These are phyloP conservation scores for Leccinum sublutescens DNA, from an alignment of 768 basidiomycete species.

Conservation along the genomic window DNA sequence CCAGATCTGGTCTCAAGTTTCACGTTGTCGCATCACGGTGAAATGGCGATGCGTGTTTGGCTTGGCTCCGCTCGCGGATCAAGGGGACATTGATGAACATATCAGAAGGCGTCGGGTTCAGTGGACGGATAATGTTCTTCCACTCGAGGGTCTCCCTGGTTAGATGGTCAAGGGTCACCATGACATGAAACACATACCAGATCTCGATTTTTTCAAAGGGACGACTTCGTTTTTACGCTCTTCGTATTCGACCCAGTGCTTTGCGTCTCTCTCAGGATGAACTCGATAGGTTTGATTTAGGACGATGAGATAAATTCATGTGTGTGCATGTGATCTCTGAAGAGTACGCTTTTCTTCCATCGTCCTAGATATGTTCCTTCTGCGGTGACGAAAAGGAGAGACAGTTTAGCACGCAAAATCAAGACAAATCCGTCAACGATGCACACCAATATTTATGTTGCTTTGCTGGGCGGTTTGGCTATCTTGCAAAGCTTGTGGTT, in stretches of 20 bases:
- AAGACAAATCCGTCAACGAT: not conserved
- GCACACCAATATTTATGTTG: not conserved
- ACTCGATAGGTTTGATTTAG: not conserved
- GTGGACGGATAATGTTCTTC: not conserved
- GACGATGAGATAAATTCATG: not conserved
- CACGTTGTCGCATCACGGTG: not conserved
- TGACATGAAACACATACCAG: not conserved
- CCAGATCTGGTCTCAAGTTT: not conserved
- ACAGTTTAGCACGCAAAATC: not conserved
- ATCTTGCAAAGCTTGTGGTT: not conserved
- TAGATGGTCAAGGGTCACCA: not conserved
- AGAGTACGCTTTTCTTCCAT: not conserved
- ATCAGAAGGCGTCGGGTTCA: not conserved
- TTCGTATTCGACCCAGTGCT: not conserved
- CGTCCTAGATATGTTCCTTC: too few species aligned
- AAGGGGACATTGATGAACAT: not conserved
- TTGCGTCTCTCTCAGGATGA: not conserved
- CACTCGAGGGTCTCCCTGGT: not conserved
- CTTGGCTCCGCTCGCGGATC: not conserved
- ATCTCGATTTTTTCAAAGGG: not conserved
- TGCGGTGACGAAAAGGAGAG: not conserved
- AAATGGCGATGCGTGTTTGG: not conserved
- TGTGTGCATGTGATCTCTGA: not conserved
- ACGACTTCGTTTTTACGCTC: not conserved
- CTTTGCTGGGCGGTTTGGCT: not conserved